Evolutionary conservation across 345 rosid species (phyloP).

Genomic region (Rubroshorea leprosula): DNA sequence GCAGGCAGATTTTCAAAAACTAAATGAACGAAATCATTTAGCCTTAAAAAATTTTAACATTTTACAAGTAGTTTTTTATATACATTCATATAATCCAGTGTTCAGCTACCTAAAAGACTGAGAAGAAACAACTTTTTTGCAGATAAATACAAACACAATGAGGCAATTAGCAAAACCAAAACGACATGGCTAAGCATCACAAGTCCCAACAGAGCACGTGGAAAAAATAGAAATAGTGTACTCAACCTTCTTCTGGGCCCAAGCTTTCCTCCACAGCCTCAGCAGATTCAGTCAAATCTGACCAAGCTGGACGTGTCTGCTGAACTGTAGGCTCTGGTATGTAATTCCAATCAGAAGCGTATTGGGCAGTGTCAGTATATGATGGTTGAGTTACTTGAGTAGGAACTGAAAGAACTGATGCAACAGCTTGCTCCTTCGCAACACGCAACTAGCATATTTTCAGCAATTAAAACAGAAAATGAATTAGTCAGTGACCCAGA

Average conservation of each 20-base stretch:
- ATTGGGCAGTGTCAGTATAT: conserved; percentile 33
- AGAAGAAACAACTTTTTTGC: neutral
- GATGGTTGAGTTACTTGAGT: conserved; percentile 37
- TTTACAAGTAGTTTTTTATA: neutral
- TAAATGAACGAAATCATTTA: conserved; percentile 1
- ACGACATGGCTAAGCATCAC: neutral
- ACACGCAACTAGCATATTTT: conserved; percentile 48
- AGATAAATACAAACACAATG: neutral
- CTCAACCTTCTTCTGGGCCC: conserved; percentile 60
- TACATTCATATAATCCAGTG: neutral
- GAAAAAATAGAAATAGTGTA: neutral
- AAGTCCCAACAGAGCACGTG: neutral
- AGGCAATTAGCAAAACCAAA: neutral
- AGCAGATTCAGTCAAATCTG: conserved; percentile 39
- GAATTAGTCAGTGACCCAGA: conserved; percentile 10
- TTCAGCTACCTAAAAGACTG: neutral
- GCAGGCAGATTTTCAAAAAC: conserved; percentile 2
- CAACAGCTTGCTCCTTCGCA: conserved; percentile 44
- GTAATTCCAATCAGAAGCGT: conserved; percentile 60
- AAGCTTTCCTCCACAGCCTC: conserved; percentile 43
- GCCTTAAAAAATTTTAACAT: neutral
- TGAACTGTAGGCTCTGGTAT: conserved; percentile 37
- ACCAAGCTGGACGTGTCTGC: conserved; percentile 44
- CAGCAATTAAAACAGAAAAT: conserved; percentile 13
- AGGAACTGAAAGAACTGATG: conserved; percentile 27